Conservation (phyloP, 108 stramenopile genomes). For the Cyclotella sp. region DNA sequence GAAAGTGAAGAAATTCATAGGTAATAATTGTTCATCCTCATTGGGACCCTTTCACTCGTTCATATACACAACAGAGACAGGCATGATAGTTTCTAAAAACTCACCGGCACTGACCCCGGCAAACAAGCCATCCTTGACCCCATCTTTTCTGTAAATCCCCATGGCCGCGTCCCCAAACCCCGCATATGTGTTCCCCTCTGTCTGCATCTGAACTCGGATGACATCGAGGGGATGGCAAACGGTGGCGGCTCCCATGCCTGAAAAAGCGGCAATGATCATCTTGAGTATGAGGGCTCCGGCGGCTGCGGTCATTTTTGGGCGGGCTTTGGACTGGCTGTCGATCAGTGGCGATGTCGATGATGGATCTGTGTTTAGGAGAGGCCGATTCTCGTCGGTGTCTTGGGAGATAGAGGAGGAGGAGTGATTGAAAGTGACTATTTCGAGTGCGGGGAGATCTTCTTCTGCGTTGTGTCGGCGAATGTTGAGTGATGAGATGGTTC, state of each 20-base stretch:
- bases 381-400: background rate
- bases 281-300: slow-evolving; percentile 46
- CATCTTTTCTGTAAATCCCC: slow-evolving; percentile 52
- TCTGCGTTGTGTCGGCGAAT: background rate
- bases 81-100: background rate
- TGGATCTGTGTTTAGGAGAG: background rate
- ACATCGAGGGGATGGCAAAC: slow-evolving; percentile 80
- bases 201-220: slow-evolving; percentile 80
- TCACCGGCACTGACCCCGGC: slow-evolving; percentile 66
- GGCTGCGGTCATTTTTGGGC: slow-evolving; percentile 39
- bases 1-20: slow-evolving; percentile 33
- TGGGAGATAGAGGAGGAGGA: background rate
- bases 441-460: background rate
- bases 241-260: slow-evolving; percentile 82
- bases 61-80: background rate
- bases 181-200: slow-evolving; percentile 49
- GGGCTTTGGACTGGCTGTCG: background rate
- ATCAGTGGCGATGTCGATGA: too few species aligned
- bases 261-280: slow-evolving; percentile 75
- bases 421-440: background rate
- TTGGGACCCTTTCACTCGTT: background rate
- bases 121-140: slow-evolving; percentile 61
- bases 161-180: slow-evolving; percentile 53
- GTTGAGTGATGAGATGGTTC: background rate
- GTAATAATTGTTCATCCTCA: slow-evolving; percentile 23